Base-by-base conservation (phyloP, 495 filamentous ascomycete genomes). In the Penicillium coffeae region DNA sequence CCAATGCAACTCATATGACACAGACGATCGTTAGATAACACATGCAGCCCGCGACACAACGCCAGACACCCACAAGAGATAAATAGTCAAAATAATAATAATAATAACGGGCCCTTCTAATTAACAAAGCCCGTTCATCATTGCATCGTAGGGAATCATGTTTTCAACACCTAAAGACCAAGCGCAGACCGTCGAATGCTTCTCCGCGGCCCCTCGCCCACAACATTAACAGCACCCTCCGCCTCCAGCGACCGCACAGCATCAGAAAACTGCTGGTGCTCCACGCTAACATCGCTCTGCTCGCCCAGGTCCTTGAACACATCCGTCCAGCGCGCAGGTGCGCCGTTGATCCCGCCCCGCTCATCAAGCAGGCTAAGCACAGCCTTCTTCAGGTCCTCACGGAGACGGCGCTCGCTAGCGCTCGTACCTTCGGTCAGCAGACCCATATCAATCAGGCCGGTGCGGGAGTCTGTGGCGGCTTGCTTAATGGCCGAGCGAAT, bases 401-500 rank as follows among this genome's bases (percentile, higher is more conserved):
- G 88, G 47, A 88, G 74, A 53, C 86, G 81, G 27, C 92, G 72
- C 68, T 97, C 94, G 25, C 81, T 83, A 2, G 88, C 84, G 52
- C 86, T 89, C 8, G 88, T 92, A 10, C 93, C 93, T 56, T 96
- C 94, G 1, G 90, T 95, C 38, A 99, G 73, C 47, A 99, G 71
- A 46, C 86, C 84, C 93, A 99, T 96, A 60, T 99, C 93, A 58
- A 99, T 97, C 45, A 95, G 73, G 32, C 93, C 93, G 25, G 95
- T 96, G 21, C 88, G 69, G 1, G 89, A 65, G 65, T 99, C 93
- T 0, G 93, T 99, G 6, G 93, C 93, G 0, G 91, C 86, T 58
- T 94, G 90, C 76, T 99, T 97, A 60, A 99, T 84, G n/a, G 93
- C 93, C 0, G 83, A 84, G 55, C 87, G 85, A 70, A 97, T 98